Evolutionary conservation across 331 rosid species (phyloP).

Genomic region (Malus hybrid): DNA sequence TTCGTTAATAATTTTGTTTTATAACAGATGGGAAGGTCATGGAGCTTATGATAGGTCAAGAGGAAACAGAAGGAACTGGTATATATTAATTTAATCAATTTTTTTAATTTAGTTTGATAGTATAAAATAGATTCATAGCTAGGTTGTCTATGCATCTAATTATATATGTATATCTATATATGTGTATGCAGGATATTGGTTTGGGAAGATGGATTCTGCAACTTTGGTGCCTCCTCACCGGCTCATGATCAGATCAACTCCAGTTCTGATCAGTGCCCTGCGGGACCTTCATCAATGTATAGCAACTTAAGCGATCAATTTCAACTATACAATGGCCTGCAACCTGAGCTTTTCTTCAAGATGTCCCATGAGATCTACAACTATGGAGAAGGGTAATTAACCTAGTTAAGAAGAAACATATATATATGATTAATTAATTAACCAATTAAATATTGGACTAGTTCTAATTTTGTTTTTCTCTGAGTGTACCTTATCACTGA

Average conservation of each 20-base stretch:
- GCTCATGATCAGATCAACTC: slow-evolving; percentile 33
- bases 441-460: not conserved
- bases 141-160: not conserved
- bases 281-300: slow-evolving; percentile 40
- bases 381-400: slow-evolving; percentile 87
- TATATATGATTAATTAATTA: not conserved
- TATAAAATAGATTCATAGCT: not conserved
- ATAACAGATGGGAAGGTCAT: slow-evolving; percentile 88
- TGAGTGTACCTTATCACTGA: not conserved
- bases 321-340: slow-evolving; percentile 70
- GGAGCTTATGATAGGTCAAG: slow-evolving; percentile 94
- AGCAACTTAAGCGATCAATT: slow-evolving; percentile 50
- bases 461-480: not conserved
- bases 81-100: not conserved
- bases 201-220: slow-evolving; percentile 99
- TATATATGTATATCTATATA: no score
- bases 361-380: slow-evolving; percentile 99
- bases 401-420: not conserved
- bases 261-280: slow-evolving; percentile 32
- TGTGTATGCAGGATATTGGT: slow-evolving; percentile 73
- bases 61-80: slow-evolving; percentile 99
- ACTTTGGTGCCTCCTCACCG: slow-evolving; percentile 62
- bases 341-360: slow-evolving; percentile 98
- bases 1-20: not conserved
- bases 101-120: not conserved